Evolutionary conservation across 345 rosid genomes (phyloP), one percentile per base, ranked within the genome.

Genomic region (Corchorus olitorius): DNA sequence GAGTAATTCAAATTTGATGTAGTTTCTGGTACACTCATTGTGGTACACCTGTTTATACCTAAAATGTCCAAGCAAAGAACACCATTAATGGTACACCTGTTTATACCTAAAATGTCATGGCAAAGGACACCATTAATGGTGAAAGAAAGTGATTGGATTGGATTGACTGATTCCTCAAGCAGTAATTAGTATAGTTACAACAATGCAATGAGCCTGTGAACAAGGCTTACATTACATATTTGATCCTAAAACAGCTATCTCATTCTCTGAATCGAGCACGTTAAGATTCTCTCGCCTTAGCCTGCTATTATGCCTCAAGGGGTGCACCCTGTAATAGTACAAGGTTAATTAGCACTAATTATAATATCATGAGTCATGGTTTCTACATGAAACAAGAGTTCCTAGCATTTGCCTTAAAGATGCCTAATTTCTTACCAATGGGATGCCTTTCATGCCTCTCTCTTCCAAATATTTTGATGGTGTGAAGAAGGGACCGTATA

Each of bases 391-490:
- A 56, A 56, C 5, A 56, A 19, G 8, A 9, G 48, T 45, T n/a
- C 17, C 58, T 17, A 53, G 20, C 58, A 53, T 2, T 27, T 53
- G 20, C 19, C 58, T 8, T 54, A 56, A 19, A 56, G 20, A 56
- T 8, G 62, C 62, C 13, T 2, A 27, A 20, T 8, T 48, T 72
- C 84, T 87, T 86, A 92, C 98, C 94, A 94, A 75, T 16, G 62
- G 88, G 22, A 88, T 76, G 84, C 95, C 91, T 62, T 78, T 87
- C 22, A 73, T 75, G 62, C 97, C 97, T 76, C 98, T 89, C 77
- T 90, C 97, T 85, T 92, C 97, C 82, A 94, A 79, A 73, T 84
- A 92, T 76, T 83, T 89, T 10, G 95, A 89, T 11, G 97, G 97
- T 74, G 78, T 89, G 80, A 75, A 94, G 85, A 91, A 90, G 48